phyloP scores from a whole-genome alignment of 495 filamentous ascomycete genomes.

The Tuber umbilicatum region DNA sequence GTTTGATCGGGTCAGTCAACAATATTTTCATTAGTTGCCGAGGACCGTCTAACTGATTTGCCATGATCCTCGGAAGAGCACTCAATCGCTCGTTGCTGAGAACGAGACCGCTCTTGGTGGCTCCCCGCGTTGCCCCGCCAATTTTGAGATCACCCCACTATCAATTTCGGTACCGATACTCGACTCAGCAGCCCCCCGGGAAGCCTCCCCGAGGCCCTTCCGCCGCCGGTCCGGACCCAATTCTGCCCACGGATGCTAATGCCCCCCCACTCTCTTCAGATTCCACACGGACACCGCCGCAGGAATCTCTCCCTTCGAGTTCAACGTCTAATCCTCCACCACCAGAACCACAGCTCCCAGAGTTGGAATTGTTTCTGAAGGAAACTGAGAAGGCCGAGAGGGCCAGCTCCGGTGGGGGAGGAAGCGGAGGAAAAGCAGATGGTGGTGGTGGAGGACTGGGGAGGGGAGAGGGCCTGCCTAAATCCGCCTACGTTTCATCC shows the following conservation, averaged over 20 bases:
- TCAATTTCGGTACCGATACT: not conserved
- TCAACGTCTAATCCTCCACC: not conserved
- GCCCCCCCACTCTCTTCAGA: conserved; percentile 11
- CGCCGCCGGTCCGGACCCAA: conserved; percentile 8
- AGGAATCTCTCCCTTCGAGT: conserved; percentile 10
- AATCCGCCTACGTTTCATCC: conserved; percentile 83
- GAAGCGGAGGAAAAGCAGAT: not conserved
- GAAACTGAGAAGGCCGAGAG: not conserved
- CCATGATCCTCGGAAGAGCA: conserved; percentile 27
- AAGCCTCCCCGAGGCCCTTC: conserved; percentile 18
- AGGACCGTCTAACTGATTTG: not conserved
- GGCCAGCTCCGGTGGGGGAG: not conserved
- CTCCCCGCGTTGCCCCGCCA: conserved; percentile 21
- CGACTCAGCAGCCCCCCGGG: conserved; percentile 5
- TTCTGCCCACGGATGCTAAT: conserved; percentile 11
- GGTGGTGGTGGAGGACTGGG: conserved; percentile 14
- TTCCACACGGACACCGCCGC: not conserved
- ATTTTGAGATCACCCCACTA: conserved; percentile 7
- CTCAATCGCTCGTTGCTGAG: conserved; percentile 25
- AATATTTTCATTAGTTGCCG: not conserved
- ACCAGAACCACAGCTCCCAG: not conserved
- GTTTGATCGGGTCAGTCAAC: not conserved
- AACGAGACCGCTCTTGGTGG: conserved; percentile 10
- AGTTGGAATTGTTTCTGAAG: not conserved
- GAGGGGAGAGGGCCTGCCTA: conserved; percentile 42